These are phyloP conservation scores for Beauveria sp. DNA, from an alignment of 2,329 filamentous ascomycete genomes.

Conservation along the genomic window DNA sequence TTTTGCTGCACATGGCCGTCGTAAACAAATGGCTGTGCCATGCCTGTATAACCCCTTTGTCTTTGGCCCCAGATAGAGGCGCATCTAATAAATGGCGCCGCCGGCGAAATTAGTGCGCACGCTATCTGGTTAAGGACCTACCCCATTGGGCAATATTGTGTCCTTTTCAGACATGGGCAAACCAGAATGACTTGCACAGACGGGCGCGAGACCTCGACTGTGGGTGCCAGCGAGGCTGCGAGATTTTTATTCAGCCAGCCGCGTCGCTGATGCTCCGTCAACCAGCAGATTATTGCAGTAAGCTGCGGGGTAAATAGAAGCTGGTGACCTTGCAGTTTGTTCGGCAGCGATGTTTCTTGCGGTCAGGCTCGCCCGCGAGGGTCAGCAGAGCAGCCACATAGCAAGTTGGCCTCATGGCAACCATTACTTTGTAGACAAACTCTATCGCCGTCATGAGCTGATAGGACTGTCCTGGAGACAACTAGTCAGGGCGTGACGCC, in stretches of 20 bases:
- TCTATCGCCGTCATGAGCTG: too few relatives aligned
- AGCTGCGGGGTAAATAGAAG: neutral
- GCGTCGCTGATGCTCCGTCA: too few relatives aligned
- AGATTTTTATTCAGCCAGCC: neutral
- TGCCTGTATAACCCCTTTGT: constrained; percentile 1
- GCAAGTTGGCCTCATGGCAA: too few relatives aligned
- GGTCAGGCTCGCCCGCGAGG: too few relatives aligned
- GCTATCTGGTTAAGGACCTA: neutral
- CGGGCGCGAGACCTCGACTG: neutral
- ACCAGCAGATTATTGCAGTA: neutral
- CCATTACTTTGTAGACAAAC: too few relatives aligned
- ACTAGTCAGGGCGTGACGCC: too few relatives aligned
- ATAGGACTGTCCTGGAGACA: too few relatives aligned
- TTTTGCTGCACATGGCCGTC: neutral
- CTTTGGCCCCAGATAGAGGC: neutral
- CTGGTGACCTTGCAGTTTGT: neutral
- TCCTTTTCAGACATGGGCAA: neutral
- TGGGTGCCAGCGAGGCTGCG: neutral
- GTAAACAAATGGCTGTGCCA: neutral
- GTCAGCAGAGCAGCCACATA: too few relatives aligned
- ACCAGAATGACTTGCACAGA: neutral
- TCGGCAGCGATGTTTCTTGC: too few relatives aligned
- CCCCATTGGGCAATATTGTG: neutral
- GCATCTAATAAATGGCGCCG: neutral
- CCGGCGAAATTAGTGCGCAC: neutral